Percentiles rank a stretch among this genome's conserved stretches.
phyloP scores from a whole-genome alignment of 306 rosid genomes.

The Prunus mongolica region DNA sequence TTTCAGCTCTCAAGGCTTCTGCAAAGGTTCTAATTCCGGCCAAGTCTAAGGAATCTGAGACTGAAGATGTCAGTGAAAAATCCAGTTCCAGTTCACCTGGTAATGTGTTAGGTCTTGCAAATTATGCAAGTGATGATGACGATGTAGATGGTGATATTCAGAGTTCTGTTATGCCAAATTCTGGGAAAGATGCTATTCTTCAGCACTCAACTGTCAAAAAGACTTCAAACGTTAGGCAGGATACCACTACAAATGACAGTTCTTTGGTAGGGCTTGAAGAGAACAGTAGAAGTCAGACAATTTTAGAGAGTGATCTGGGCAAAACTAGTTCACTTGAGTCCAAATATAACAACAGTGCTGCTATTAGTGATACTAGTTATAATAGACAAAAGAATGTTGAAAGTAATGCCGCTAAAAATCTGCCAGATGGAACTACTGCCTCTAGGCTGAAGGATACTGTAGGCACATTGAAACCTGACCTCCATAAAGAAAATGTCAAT shows the following conservation, averaged over 20 bases:
- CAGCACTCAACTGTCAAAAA: conserved; percentile 35
- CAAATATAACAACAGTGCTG: conserved; percentile 33
- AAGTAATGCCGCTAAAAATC: conserved; percentile 36
- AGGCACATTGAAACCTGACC: conserved; percentile 38
- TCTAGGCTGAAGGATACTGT: conserved; percentile 31
- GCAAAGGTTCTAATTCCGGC: conserved; percentile 64
- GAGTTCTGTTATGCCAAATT: conserved; percentile 43
- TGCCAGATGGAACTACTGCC: conserved; percentile 35
- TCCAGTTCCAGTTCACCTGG: conserved; percentile 69
- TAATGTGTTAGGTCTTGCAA: conserved; percentile 91
- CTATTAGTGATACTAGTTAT: conserved; percentile 14
- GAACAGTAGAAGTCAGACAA: conserved; percentile 28
- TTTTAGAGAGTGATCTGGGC: conserved; percentile 29
- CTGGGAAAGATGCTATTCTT: conserved; percentile 28
- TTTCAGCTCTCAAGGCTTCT: conserved; percentile 50
- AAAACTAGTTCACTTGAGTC: conserved; percentile 35
- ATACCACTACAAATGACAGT: conserved; percentile 35
- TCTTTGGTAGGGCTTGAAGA: conserved; percentile 33
- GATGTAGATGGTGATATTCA: conserved; percentile 61
- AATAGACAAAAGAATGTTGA: conserved; percentile 34
- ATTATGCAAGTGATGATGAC: conserved; percentile 78
- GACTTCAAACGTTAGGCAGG: conserved; percentile 24
- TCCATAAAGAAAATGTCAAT: conserved; percentile 31
- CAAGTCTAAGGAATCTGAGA: conserved; percentile 54
- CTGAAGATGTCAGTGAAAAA: conserved; percentile 44